These are phyloP conservation scores for Sicyos edulis DNA, from an alignment of 306 rosid species.

Conservation along the genomic window DNA sequence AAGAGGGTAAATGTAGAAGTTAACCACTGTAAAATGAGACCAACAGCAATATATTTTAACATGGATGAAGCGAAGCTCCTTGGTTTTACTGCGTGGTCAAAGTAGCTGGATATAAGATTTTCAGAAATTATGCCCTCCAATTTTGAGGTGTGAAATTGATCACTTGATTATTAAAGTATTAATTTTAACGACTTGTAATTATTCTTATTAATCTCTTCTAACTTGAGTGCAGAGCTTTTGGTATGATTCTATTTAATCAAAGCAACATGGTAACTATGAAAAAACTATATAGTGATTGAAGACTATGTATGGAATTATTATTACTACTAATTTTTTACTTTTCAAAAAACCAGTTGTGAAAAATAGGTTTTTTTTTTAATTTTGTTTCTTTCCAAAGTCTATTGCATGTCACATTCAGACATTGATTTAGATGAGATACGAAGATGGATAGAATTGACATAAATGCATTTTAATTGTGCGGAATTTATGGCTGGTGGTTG, in stretches of 20 bases:
- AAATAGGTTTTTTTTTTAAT: too few relatives aligned
- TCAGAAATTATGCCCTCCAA: conserved; percentile 17
- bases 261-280: too few relatives aligned
- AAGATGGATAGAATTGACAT: background rate
- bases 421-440: too few relatives aligned
- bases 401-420: too few relatives aligned
- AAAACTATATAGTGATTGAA: too few relatives aligned
- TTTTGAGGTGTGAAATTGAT: conserved; percentile 15
- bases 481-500: background rate
- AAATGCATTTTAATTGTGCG: conserved; percentile 7
- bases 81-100: conserved; percentile 9
- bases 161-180: conserved; percentile 2
- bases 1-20: conserved; percentile 10
- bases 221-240: background rate
- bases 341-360: too few relatives aligned
- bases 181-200: conserved; percentile 4
- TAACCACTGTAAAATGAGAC: conserved; percentile 5
- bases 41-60: conserved; percentile 11
- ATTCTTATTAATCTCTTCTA: background rate
- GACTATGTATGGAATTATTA: too few relatives aligned
- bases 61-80: background rate
- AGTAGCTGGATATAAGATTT: background rate
- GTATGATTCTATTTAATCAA: background rate
- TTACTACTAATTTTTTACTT: too few relatives aligned
- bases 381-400: too few relatives aligned